Conservation (phyloP, 2,329 filamentous ascomycete genomes). For the Xylariaceae sp. region DNA sequence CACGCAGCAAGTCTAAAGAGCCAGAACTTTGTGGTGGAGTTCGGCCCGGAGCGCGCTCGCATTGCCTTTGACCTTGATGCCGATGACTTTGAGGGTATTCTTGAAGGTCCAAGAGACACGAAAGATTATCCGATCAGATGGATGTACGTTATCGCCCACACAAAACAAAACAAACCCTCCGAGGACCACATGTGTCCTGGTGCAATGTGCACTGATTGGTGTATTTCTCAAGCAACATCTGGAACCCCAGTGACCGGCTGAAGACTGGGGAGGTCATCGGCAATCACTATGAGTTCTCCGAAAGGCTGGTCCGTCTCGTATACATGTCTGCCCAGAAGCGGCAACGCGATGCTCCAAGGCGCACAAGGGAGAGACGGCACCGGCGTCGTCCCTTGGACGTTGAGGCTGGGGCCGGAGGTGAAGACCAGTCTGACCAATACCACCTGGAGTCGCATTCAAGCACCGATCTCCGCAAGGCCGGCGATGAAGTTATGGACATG, state of each 20-base stretch:
- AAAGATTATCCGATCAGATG: conserved; percentile 52
- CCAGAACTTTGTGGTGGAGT: conserved; percentile 61
- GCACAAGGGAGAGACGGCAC: conserved; percentile 15
- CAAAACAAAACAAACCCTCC: too few relatives aligned
- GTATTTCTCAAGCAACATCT: conserved; percentile 53
- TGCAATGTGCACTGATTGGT: conserved; percentile 9
- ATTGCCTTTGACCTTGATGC: conserved; percentile 50
- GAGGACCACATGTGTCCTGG: not conserved
- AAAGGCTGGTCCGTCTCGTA: conserved; percentile 59
- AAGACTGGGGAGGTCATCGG: conserved; percentile 51
- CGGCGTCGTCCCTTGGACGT: conserved; percentile 16
- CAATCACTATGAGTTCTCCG: conserved; percentile 61
- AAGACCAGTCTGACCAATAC: conserved; percentile 4
- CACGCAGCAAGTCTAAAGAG: conserved; percentile 37
- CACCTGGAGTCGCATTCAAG: conserved; percentile 8
- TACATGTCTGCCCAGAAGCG: conserved; percentile 21
- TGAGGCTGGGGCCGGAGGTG: conserved; percentile 18
- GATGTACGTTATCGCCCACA: conserved; percentile 65
- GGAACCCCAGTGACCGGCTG: conserved; percentile 58
- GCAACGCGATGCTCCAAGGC: conserved; percentile 6
- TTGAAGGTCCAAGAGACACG: conserved; percentile 33
- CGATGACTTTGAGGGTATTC: conserved; percentile 36
- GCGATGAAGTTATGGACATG: conserved; percentile 5
- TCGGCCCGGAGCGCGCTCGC: conserved; percentile 49
- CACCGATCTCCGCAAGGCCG: conserved; percentile 6